phyloP scores from a whole-genome alignment of 1,284 basidiomycete genomes.

The Ustilago trichophora region DNA sequence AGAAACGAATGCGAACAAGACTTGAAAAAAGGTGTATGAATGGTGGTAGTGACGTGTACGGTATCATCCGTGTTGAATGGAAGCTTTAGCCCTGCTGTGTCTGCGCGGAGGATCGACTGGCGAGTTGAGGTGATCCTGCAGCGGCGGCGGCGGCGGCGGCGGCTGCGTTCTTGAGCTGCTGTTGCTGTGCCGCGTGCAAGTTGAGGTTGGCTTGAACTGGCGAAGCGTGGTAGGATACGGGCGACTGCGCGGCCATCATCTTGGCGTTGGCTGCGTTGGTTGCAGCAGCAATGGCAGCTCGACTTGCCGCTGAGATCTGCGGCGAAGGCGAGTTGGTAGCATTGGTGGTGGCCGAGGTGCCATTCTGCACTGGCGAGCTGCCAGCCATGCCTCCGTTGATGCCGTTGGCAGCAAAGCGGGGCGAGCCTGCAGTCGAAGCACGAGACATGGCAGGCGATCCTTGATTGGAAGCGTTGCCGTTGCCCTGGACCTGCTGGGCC shows the following conservation, averaged over 20 bases:
- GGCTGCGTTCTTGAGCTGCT: constrained; percentile 39
- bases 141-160: constrained; percentile 40
- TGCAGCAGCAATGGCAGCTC: constrained; percentile 41
- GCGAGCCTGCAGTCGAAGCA: constrained; percentile 44
- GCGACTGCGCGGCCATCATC: constrained; percentile 41
- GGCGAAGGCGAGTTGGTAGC: constrained; percentile 48
- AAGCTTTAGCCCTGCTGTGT: constrained; percentile 34
- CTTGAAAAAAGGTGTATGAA: constrained; percentile 6
- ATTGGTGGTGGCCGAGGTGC: constrained; percentile 24
- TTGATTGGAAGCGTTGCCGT: constrained; percentile 35
- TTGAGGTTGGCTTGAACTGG: constrained; percentile 39
- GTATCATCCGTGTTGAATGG: not conserved
- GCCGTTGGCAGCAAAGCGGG: constrained; percentile 40
- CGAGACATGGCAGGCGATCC: constrained; percentile 48
- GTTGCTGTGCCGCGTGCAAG: constrained; percentile 36
- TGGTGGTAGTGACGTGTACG: constrained; percentile 2
- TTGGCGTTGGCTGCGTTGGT: constrained; percentile 39
- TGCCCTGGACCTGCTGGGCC: constrained; percentile 15
- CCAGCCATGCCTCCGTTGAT: constrained; percentile 23
- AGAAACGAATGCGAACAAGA: constrained; percentile 39
- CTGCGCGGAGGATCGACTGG: constrained; percentile 31
- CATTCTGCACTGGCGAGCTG: constrained; percentile 37
- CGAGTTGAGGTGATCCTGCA: constrained; percentile 25
- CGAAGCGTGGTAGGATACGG: constrained; percentile 38
- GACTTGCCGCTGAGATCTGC: constrained; percentile 45